Conservation (phyloP, 2,329 filamentous ascomycete species). For the Colletotrichum sp. region DNA sequence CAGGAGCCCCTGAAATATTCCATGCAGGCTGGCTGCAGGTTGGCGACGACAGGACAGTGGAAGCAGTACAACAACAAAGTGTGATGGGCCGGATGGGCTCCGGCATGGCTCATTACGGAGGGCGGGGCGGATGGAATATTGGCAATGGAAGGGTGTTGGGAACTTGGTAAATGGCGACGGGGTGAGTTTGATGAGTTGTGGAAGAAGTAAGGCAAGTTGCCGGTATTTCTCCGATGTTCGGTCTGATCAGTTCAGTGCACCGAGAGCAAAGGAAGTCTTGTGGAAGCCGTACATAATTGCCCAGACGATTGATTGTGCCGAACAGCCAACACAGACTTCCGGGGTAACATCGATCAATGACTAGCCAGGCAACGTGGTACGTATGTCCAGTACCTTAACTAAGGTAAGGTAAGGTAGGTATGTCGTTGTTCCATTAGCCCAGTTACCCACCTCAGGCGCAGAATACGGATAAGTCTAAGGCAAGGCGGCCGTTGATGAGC, state of each 20-base stretch:
- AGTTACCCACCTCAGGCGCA: not conserved
- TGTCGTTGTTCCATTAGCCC: not conserved
- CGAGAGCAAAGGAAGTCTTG: not conserved
- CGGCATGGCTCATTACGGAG: not conserved
- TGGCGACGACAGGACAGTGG: not conserved
- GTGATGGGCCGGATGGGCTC: not conserved
- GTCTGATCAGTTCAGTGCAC: not conserved
- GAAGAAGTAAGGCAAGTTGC: not conserved
- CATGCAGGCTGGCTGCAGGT: not conserved
- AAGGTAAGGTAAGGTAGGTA: not conserved
- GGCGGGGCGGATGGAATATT: not conserved
- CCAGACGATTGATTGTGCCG: not conserved
- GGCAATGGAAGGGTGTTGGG: not conserved
- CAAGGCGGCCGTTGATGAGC: not conserved
- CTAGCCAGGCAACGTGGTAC: not conserved
- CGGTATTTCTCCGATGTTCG: not conserved
- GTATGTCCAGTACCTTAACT: not conserved
- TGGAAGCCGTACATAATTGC: not conserved
- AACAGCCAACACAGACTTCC: not conserved
- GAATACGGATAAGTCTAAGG: not conserved
- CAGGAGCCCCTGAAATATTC: not conserved
- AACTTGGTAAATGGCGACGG: not conserved
- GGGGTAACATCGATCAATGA: not conserved
- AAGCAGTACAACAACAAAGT: not conserved
- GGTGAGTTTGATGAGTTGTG: conserved; percentile 10